Evolutionary conservation across 306 rosid genomes (phyloP), one percentile per base, ranked within the genome.

Genomic region (Lupinus albus): DNA sequence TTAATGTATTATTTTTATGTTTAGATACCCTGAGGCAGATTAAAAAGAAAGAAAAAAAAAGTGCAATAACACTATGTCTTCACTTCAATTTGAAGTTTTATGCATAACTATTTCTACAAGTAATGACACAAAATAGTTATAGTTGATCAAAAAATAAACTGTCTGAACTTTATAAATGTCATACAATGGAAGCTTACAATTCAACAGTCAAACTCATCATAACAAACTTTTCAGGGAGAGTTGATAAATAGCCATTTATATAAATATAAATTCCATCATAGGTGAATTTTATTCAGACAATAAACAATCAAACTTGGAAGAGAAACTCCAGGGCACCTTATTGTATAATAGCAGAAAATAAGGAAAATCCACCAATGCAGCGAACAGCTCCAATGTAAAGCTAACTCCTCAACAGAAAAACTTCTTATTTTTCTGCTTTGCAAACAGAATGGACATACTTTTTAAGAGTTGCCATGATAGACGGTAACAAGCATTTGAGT

Each of bases 341-440:
- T 53, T 47, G 53, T 75, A 46, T 62, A 63, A 66, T 68, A 68
- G 39, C 67, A 71, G 44, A 39, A 77, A 61, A 55, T 30, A 55
- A 30, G 71, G 21, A 6, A 36, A 7, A 8, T 55, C 66, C 41
- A 39, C 33, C 55, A 63, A 28, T 57, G 47, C 46, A 6, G 61
- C 58, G 4, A 64, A 60, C 57, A 53, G 65, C 67, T 67, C 56
- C 75, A 1, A 60, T 74, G 65, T 76, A 78, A 87, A 81, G 21
- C 32, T 68, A 64, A 42, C 67, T 71, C 76, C 68, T 84, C 82
- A 84, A 79, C 88, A 82, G 86, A 91, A 87, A 78, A 66, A 76
- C 70, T 64, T 71, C 66, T 69, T n/a, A n/a, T n/a, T 82, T 62
- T 71, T 87, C 97, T 87, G 92, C 78, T 36, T 47, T 17, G 58